phyloP scores from a whole-genome alignment of 1,284 basidiomycete genomes.

The Athelia sp. region DNA sequence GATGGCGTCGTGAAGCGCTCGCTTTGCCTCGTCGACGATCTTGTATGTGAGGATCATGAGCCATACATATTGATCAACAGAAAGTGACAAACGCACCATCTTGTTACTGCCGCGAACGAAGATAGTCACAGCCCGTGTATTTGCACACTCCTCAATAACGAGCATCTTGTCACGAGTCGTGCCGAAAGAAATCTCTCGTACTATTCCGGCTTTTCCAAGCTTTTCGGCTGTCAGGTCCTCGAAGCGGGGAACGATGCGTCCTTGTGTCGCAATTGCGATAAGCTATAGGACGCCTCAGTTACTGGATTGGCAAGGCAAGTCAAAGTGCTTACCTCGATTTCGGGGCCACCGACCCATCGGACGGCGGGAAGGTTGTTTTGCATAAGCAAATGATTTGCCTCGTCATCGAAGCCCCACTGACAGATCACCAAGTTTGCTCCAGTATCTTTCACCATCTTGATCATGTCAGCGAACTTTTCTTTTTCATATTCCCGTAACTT shows the following conservation, averaged over 20 bases:
- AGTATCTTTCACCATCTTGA: constrained; percentile 94
- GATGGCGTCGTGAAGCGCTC: constrained; percentile 95
- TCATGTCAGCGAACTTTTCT: constrained; percentile 96
- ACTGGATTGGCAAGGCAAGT: background rate
- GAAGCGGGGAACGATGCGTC: constrained; percentile 96
- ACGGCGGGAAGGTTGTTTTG: constrained; percentile 98
- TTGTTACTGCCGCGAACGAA: constrained; percentile 98
- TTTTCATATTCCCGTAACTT: constrained; percentile 94
- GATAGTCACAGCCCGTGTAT: constrained; percentile 93
- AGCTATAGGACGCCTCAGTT: constrained; percentile 43
- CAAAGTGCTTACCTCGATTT: constrained; percentile 77
- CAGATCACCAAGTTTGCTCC: constrained; percentile 99
- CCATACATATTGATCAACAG: background rate
- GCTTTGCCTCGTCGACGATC: constrained; percentile 99
- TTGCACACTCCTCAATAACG: constrained; percentile 98
- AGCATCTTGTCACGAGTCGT: constrained; percentile 99
- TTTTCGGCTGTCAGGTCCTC: constrained; percentile 92
- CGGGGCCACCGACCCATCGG: constrained; percentile 97
- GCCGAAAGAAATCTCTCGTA: constrained; percentile 93
- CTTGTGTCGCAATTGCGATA: constrained; percentile 98
- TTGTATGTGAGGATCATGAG: constrained; percentile 24
- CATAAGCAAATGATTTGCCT: constrained; percentile 97
- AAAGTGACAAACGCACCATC: constrained; percentile 61
- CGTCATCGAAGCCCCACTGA: constrained; percentile 99
- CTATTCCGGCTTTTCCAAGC: constrained; percentile 89